Evolutionary conservation across 805 yeast genomes (phyloP).

Genomic region (Cyberlindnera mrakii): DNA sequence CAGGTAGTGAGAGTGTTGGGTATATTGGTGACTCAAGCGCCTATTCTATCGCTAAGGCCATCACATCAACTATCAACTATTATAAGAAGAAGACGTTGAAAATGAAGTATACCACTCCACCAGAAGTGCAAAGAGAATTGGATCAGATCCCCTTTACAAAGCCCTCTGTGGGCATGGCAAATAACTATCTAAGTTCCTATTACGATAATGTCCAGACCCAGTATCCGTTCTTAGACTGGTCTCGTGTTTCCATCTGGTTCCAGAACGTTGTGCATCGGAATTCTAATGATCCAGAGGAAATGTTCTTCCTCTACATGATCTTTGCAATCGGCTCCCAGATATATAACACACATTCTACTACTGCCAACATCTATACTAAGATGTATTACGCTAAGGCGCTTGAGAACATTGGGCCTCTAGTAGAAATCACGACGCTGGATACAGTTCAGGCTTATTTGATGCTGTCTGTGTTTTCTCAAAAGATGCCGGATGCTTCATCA

Average conservation of each 20-base stretch:
- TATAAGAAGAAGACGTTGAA: slow-evolving; percentile 3
- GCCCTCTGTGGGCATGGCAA: slow-evolving; percentile 17
- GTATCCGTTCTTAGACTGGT: slow-evolving; percentile 31
- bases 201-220: slow-evolving; percentile 28
- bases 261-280: slow-evolving; percentile 16
- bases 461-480: slow-evolving; percentile 27
- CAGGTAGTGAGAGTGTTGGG: slow-evolving; percentile 23
- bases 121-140: slow-evolving; percentile 5
- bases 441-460: slow-evolving; percentile 30
- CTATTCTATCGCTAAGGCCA: slow-evolving; percentile 27
- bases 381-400: slow-evolving; percentile 28
- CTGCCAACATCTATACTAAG: slow-evolving; percentile 15
- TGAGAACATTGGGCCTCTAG: slow-evolving; percentile 19
- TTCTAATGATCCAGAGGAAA: slow-evolving; percentile 10
- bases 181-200: slow-evolving; percentile 18
- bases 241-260: slow-evolving; percentile 10
- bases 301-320: slow-evolving; percentile 28
- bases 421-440: slow-evolving; percentile 20
- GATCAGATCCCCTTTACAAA: slow-evolving; percentile 15
- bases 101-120: slow-evolving; percentile 1
- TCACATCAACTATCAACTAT: slow-evolving; percentile 21
- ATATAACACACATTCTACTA: slow-evolving; percentile 2
- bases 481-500: slow-evolving; percentile 29
- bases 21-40: slow-evolving; percentile 28
- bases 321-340: slow-evolving; percentile 28